Conservation (phyloP, 2,329 filamentous ascomycete genomes). For the Penicillium hesseltinei region DNA sequence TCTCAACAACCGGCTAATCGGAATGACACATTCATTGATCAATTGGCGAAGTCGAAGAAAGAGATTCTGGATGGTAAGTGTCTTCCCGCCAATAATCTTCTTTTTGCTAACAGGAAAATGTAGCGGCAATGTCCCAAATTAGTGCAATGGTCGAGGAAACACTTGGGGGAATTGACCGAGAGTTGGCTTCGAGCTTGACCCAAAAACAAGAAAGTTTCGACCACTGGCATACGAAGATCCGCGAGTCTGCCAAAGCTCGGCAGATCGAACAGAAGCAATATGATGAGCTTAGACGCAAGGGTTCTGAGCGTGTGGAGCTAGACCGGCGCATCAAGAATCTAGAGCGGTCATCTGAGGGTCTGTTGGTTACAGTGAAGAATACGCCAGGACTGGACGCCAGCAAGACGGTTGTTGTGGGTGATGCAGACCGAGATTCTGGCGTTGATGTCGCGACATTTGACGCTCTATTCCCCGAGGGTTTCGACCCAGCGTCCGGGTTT, state of each 20-base stretch:
- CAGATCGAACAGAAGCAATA: conserved; percentile 72
- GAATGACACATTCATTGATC: conserved; percentile 44
- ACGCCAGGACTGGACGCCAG: conserved; percentile 47
- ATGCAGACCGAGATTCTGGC: conserved; percentile 47
- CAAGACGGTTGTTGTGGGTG: conserved; percentile 49
- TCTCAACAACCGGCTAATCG: conserved; percentile 47
- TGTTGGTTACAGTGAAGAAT: conserved; percentile 56
- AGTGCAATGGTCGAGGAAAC: conserved; percentile 73
- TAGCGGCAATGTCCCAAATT: conserved; percentile 41
- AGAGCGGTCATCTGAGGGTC: conserved; percentile 67
- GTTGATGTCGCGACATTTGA: conserved; percentile 38
- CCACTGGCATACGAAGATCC: conserved; percentile 74
- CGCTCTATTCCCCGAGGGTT: conserved; percentile 37
- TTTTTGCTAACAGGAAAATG: conserved; percentile 34
- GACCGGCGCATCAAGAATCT: conserved; percentile 75
- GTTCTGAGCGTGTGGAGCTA: conserved; percentile 62
- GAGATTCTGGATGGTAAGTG: conserved; percentile 46
- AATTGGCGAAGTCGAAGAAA: conserved; percentile 47
- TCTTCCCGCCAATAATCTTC: not conserved
- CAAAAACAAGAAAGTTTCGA: conserved; percentile 83
- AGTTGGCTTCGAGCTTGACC: conserved; percentile 77
- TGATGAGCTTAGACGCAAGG: conserved; percentile 66
- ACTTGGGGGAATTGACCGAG: conserved; percentile 71
- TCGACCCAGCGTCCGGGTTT: conserved; percentile 43
- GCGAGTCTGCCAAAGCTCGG: conserved; percentile 74